Evolutionary conservation across 257 asterid species (phyloP), one percentile per base, ranked within the genome.

Genomic region (Solanum rostratum): DNA sequence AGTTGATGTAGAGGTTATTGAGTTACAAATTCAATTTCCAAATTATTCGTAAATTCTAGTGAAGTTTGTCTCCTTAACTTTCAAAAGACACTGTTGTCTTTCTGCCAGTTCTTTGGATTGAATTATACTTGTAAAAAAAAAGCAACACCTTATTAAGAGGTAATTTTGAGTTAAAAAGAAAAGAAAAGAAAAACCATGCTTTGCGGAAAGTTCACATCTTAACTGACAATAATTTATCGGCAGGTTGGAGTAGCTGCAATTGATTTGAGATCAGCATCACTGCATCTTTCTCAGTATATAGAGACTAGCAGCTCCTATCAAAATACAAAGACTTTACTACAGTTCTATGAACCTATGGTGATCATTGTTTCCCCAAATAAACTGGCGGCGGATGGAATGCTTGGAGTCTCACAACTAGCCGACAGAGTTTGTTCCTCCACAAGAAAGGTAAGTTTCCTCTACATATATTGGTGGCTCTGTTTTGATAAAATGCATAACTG

Each of bases 181-280:
- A 18, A 76, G 22, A 5, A 76, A 33, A 33, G 39, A 4, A 33
- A 33, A 46, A 3, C 14, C 43, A 29, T 27, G 60, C 46, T 76
- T 50, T 50, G 18, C 60, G 1, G 45, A 50, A 76, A 29, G 5
- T 49, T 50, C 18, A 49, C 62, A 50, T 50, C 82, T n/a, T 76
- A 76, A 76, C 27, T 76, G 76, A 71, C 18, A 29, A 50, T 66
- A 68, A 84, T 84, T 74, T 74, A 39, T 59, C 76, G 59, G 69
- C 88, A 96, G 99, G 98, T 96, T 85, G 99, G 99, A 83, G 97
- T 96, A 86, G 99, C 99, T 86, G 99, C 98, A 46, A 89, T 95
- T 85, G 97, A 95, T 88, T 88, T 96, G 91, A 91, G 99, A 90
- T 95, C 98, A 71, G 99, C 98, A 82, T 96, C 99, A 2, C 86